Percentiles rank a stretch among this genome's conserved stretches.
Conservation (phyloP, 1,139 yeast species). For the Blastobotrys malaysiensis region DNA sequence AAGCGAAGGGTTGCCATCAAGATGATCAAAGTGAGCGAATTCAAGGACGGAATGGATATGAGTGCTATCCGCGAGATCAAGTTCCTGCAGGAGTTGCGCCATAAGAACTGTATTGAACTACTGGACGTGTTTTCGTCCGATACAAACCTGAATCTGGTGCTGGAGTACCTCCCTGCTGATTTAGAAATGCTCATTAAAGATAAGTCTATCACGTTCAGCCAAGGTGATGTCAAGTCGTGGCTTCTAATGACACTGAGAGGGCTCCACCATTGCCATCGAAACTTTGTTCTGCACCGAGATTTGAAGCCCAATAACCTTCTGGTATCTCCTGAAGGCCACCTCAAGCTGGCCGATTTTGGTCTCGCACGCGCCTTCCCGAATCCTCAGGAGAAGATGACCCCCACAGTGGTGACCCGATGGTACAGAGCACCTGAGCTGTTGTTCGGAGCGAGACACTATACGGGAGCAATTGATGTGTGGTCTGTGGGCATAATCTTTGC, state of each 20-base stretch:
- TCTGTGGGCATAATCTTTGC: slow-evolving; percentile 95
- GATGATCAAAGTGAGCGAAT: slow-evolving; percentile 90
- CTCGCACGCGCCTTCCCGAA: slow-evolving; percentile 77
- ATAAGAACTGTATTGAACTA: slow-evolving; percentile 77
- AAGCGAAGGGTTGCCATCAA: slow-evolving; percentile 77
- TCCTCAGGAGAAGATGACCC: slow-evolving; percentile 68
- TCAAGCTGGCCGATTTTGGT: slow-evolving; percentile 96
- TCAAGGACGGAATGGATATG: slow-evolving; percentile 96
- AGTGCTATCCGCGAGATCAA: slow-evolving; percentile 94
- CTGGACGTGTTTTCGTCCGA: slow-evolving; percentile 76
- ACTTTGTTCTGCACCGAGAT: slow-evolving; percentile 76
- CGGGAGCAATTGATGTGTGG: slow-evolving; percentile 89
- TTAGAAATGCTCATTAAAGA: slow-evolving; percentile 87
- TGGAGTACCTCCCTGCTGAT: slow-evolving; percentile 90
- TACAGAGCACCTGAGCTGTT: slow-evolving; percentile 91
- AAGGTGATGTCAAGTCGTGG: slow-evolving; percentile 92
- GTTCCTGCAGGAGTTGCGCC: slow-evolving; percentile 80
- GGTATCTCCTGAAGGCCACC: slow-evolving; percentile 77
- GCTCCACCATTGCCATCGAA: slow-evolving; percentile 89
- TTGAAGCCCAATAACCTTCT: slow-evolving; percentile 58
- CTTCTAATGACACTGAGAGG: slow-evolving; percentile 90
- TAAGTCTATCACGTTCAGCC: slow-evolving; percentile 64
- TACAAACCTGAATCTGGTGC: slow-evolving; percentile 72
- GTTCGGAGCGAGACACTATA: slow-evolving; percentile 84
- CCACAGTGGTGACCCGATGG: slow-evolving; percentile 97